These are phyloP conservation scores for Hamamelis virginiana DNA, from an alignment of 164 flowering plant genomes.

Conservation along the genomic window DNA sequence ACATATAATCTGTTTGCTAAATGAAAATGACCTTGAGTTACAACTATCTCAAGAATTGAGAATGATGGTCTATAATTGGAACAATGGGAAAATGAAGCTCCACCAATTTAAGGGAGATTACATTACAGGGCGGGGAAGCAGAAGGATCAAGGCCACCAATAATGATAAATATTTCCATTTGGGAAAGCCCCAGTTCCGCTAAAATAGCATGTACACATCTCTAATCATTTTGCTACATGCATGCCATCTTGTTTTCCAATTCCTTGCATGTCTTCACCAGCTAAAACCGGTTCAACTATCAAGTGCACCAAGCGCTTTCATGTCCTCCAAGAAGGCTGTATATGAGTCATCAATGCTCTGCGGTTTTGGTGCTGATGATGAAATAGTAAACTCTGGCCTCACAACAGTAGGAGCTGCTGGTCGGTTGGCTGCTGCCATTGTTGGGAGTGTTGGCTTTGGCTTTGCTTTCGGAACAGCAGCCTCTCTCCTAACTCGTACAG, in stretches of 20 bases:
- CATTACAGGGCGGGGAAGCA: not conserved
- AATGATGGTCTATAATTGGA: not conserved
- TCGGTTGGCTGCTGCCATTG: slow-evolving; percentile 23
- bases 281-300: slow-evolving; percentile 45
- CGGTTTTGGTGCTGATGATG: slow-evolving; percentile 55
- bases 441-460: slow-evolving; percentile 46
- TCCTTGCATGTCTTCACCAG: not conserved
- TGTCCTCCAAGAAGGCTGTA: slow-evolving; percentile 90
- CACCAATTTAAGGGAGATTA: not conserved
- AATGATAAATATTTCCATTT: not conserved
- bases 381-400: slow-evolving; percentile 37
- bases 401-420: slow-evolving; percentile 40
- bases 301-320: slow-evolving; percentile 98
- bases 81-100: not conserved
- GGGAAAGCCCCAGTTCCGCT: not conserved
- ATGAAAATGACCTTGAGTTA: not conserved
- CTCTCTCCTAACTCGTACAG: slow-evolving; percentile 97
- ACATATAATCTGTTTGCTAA: not conserved
- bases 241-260: not conserved
- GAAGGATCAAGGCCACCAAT: not conserved
- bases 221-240: not conserved
- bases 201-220: not conserved
- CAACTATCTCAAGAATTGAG: not conserved
- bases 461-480: slow-evolving; percentile 64
- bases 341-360: slow-evolving; percentile 94